These are phyloP conservation scores for Teratosphaeriaceae sp. DNA, from an alignment of 2,329 filamentous ascomycete genomes.

Conservation along the genomic window DNA sequence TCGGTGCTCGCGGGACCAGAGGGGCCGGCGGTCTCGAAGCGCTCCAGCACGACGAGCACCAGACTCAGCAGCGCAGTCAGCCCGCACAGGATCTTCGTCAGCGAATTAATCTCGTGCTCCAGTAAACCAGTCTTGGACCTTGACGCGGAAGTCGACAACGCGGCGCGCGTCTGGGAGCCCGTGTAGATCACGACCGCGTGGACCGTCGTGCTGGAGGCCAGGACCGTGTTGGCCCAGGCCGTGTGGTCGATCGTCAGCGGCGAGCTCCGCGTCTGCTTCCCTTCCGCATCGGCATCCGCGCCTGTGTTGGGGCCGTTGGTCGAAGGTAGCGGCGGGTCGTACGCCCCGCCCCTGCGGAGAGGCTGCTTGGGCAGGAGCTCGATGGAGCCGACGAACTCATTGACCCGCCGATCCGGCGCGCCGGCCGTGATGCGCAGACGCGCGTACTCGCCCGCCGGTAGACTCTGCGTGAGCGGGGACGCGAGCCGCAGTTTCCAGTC, in stretches of 20 bases:
- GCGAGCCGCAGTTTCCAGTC: slow-evolving; percentile 96
- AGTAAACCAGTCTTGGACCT: slow-evolving; percentile 89
- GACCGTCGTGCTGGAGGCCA: slow-evolving; percentile 85
- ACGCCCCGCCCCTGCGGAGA: slow-evolving; percentile 30
- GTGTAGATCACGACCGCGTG: slow-evolving; percentile 91
- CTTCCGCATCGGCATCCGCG: too few relatives aligned
- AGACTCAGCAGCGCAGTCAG: slow-evolving; percentile 82
- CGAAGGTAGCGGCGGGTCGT: slow-evolving; percentile 41
- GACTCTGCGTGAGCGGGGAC: slow-evolving; percentile 74
- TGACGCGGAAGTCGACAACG: slow-evolving; percentile 84
- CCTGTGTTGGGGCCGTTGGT: too few relatives aligned
- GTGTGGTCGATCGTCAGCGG: slow-evolving; percentile 93
- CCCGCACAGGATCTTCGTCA: slow-evolving; percentile 92
- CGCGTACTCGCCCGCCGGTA: slow-evolving; percentile 64
- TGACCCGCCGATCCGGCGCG: slow-evolving; percentile 88
- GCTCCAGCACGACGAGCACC: slow-evolving; percentile 79
- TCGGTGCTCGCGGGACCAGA: background rate
- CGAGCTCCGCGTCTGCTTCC: slow-evolving; percentile 30
- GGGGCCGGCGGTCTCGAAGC: slow-evolving; percentile 57
- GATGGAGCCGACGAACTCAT: slow-evolving; percentile 88
- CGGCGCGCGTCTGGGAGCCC: slow-evolving; percentile 86
- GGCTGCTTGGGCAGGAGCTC: slow-evolving; percentile 56
- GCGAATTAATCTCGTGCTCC: slow-evolving; percentile 92
- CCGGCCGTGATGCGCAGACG: slow-evolving; percentile 67
- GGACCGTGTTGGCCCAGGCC: slow-evolving; percentile 96